A percentile compares a stretch with the other conserved stretches of the same genome.
These are phyloP conservation scores for Eimeria nieschulzi DNA, from an alignment of 169 alveolate genomes.

Conservation along the genomic window DNA sequence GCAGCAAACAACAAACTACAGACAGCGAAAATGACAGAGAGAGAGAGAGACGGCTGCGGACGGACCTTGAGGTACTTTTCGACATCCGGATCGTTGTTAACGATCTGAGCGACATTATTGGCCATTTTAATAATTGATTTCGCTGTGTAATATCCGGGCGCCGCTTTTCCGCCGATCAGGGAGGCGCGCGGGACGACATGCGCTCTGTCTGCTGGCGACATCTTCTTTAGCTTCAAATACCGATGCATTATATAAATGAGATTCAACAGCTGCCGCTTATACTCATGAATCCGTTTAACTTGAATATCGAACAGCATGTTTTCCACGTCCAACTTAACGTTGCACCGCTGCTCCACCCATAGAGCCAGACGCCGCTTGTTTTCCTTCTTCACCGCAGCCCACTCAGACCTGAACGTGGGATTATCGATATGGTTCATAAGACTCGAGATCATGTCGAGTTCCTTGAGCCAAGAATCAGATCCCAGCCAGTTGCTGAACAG, in stretches of 20 bases:
- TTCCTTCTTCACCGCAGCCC: conserved; percentile 83
- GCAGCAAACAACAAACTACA: no score
- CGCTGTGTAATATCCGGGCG: conserved; percentile 93
- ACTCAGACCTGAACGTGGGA: conserved; percentile 85
- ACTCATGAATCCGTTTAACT: conserved; percentile 96
- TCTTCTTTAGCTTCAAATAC: conserved; percentile 59
- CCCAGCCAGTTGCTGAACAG: conserved; percentile 89
- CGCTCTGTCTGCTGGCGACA: conserved; percentile 86
- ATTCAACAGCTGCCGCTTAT: conserved; percentile 93
- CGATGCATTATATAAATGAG: conserved; percentile 91
- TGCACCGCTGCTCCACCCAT: conserved; percentile 87
- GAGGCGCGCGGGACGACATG: conserved; percentile 88
- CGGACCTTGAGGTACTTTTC: conserved; percentile 87
- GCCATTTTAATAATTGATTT: conserved; percentile 93
- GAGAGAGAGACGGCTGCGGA: no score
- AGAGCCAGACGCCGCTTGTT: conserved; percentile 86
- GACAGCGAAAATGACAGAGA: no score
- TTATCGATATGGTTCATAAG: conserved; percentile 81
- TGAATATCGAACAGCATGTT: conserved; percentile 91
- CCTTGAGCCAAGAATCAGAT: conserved; percentile 90
- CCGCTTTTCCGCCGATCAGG: conserved; percentile 95
- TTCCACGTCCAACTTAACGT: conserved; percentile 74
- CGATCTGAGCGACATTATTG: conserved; percentile 86
- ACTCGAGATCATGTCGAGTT: conserved; percentile 84
- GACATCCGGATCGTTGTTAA: conserved; percentile 93